Evolutionary conservation across 108 stramenopile genomes (phyloP).

Genomic region (Halocafeteria seosinensis): DNA sequence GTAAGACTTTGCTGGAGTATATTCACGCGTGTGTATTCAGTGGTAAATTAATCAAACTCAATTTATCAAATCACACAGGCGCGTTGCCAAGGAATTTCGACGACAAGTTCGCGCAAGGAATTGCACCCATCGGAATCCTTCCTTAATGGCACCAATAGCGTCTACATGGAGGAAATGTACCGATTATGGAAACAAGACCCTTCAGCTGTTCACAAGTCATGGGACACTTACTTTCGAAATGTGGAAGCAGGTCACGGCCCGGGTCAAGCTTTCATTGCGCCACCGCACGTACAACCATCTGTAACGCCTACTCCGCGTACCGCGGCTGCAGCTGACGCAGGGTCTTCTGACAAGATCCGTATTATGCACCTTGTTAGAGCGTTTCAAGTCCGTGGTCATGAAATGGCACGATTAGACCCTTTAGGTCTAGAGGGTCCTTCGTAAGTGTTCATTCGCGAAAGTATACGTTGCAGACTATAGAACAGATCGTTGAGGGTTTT

Average conservation of each 20-base stretch:
- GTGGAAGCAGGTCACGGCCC: conserved; percentile 20
- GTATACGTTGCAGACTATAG: too few species aligned
- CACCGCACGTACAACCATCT: conserved; percentile 14
- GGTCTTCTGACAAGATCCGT: conserved; percentile 20
- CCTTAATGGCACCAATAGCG: conserved; percentile 16
- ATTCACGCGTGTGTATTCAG: too few species aligned
- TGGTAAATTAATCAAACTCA: too few species aligned
- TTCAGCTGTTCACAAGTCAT: conserved; percentile 31
- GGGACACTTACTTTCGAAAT: conserved; percentile 36
- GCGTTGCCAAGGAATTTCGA: too few species aligned
- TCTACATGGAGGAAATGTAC: conserved; percentile 47
- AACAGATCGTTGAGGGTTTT: conserved; percentile 11
- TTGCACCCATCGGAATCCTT: conserved; percentile 13
- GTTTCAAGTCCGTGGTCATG: conserved; percentile 88
- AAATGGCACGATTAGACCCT: conserved; percentile 80
- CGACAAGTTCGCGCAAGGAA: too few species aligned
- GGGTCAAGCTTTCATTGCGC: conserved; percentile 17
- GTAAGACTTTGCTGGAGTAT: too few species aligned
- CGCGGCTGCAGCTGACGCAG: not conserved
- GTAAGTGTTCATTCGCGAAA: conserved; percentile 13
- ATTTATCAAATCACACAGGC: too few species aligned
- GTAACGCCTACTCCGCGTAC: conserved; percentile 3
- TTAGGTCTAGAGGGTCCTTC: conserved; percentile 44
- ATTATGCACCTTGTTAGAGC: conserved; percentile 74
- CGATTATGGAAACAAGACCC: conserved; percentile 31